phyloP scores from a whole-genome alignment of 495 filamentous ascomycete genomes.

The Bacidia gigantensis region DNA sequence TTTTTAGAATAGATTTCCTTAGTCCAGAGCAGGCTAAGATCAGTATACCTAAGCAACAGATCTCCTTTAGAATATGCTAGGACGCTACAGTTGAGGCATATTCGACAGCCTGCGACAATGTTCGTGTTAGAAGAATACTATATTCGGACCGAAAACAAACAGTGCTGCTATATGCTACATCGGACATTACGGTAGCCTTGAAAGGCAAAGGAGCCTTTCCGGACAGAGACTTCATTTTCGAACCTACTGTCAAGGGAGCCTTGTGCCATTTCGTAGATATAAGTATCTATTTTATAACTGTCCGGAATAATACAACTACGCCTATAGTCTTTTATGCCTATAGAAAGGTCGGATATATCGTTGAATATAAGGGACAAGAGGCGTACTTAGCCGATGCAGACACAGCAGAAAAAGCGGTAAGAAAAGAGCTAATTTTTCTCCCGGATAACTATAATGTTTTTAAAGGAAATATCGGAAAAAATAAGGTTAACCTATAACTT shows the following conservation, averaged over 20 bases:
- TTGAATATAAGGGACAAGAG: neutral
- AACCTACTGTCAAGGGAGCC: neutral
- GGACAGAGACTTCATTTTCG: neutral
- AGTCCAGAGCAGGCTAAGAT: neutral
- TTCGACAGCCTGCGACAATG: neutral
- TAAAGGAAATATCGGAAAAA: neutral
- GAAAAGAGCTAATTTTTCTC: no score
- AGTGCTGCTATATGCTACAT: neutral
- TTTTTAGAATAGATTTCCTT: neutral
- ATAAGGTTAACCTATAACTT: neutral
- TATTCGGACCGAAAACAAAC: neutral
- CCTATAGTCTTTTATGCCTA: conserved; percentile 2
- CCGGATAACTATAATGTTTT: neutral
- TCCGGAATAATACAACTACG: neutral
- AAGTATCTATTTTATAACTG: neutral
- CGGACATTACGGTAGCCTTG: neutral
- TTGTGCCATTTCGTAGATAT: neutral
- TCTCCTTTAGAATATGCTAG: no score
- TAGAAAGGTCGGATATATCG: neutral
- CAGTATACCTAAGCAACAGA: neutral
- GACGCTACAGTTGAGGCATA: neutral
- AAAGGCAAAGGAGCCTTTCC: neutral
- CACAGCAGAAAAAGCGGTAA: no score
- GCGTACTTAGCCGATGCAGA: neutral
- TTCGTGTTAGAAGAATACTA: neutral